A percentile compares a stretch with the other conserved stretches of the same genome.
phyloP scores from a whole-genome alignment of 164 flowering plant species.

The Macadamia integrifolia region DNA sequence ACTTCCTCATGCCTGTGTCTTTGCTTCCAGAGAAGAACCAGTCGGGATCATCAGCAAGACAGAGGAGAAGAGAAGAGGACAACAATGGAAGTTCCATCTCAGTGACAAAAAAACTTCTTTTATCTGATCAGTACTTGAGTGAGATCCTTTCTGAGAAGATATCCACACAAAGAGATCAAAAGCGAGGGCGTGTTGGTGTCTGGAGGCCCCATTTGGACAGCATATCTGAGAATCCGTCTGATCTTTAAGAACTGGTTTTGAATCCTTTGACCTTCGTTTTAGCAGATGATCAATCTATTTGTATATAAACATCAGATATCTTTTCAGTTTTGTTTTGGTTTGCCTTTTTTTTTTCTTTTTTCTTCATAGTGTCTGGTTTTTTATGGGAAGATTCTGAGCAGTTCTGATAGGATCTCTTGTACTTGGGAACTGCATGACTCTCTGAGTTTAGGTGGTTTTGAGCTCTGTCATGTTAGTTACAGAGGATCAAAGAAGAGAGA shows the following conservation, averaged over 20 bases:
- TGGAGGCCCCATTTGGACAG: conserved; percentile 64
- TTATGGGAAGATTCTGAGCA: background rate
- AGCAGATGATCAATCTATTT: background rate
- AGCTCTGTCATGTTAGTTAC: background rate
- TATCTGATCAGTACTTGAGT: conserved; percentile 67
- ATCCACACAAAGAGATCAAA: conserved; percentile 56
- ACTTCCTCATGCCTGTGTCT: conserved; percentile 66
- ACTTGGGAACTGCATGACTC: background rate
- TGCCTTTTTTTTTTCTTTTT: too few species aligned
- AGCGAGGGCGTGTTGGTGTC: conserved; percentile 70
- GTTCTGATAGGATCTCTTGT: background rate
- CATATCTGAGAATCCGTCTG: background rate
- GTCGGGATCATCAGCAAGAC: conserved; percentile 25
- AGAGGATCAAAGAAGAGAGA: too few species aligned
- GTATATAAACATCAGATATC: background rate
- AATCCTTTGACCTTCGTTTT: background rate
- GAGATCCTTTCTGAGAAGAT: conserved; percentile 74
- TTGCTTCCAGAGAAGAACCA: conserved; percentile 19
- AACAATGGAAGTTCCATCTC: conserved; percentile 7
- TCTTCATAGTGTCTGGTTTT: background rate
- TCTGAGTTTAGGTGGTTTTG: background rate
- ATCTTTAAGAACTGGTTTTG: background rate
- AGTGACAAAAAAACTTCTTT: conserved; percentile 21
- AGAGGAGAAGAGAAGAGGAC: conserved; percentile 16
- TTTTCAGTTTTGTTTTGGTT: background rate